A percentile compares a stretch with the other conserved stretches of the same genome.
phyloP scores from a whole-genome alignment of 768 basidiomycete species.

The Pulveroboletus ravenelii region DNA sequence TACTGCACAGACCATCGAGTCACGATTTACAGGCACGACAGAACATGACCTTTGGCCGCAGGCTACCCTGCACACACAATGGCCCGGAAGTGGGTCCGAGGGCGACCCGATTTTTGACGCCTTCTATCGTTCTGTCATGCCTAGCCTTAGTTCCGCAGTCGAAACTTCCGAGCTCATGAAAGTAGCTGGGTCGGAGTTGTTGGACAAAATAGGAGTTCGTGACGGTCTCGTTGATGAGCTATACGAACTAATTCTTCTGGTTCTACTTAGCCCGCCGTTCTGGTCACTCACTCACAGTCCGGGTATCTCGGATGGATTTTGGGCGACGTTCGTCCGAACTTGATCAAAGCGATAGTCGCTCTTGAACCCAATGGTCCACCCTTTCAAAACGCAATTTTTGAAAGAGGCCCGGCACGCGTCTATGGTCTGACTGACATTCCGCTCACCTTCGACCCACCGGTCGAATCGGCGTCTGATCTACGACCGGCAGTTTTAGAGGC shows the following conservation, averaged over 20 bases:
- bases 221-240: neutral
- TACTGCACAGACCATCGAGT: slow-evolving; percentile 32
- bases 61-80: slow-evolving; percentile 44
- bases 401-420: slow-evolving; percentile 34
- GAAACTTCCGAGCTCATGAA: slow-evolving; percentile 39
- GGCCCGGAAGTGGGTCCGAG: slow-evolving; percentile 47
- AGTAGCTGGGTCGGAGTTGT: slow-evolving; percentile 37
- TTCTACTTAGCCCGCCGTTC: slow-evolving; percentile 35
- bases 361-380: slow-evolving; percentile 51
- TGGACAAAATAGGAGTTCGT: slow-evolving; percentile 48
- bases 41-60: slow-evolving; percentile 42
- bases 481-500: slow-evolving; percentile 23
- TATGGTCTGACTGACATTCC: slow-evolving; percentile 49
- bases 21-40: slow-evolving; percentile 42
- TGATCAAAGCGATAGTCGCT: slow-evolving; percentile 44
- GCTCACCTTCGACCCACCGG: slow-evolving; percentile 39
- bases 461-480: slow-evolving; percentile 37
- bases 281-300: slow-evolving; percentile 51
- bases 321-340: slow-evolving; percentile 41
- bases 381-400: slow-evolving; percentile 38
- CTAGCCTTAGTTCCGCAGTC: slow-evolving; percentile 32
- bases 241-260: slow-evolving; percentile 1
- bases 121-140: slow-evolving; percentile 42
- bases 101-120: slow-evolving; percentile 43
- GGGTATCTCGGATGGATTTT: slow-evolving; percentile 47